phyloP scores from a whole-genome alignment of 1,284 basidiomycete genomes.

The Ustilago bromivora region DNA sequence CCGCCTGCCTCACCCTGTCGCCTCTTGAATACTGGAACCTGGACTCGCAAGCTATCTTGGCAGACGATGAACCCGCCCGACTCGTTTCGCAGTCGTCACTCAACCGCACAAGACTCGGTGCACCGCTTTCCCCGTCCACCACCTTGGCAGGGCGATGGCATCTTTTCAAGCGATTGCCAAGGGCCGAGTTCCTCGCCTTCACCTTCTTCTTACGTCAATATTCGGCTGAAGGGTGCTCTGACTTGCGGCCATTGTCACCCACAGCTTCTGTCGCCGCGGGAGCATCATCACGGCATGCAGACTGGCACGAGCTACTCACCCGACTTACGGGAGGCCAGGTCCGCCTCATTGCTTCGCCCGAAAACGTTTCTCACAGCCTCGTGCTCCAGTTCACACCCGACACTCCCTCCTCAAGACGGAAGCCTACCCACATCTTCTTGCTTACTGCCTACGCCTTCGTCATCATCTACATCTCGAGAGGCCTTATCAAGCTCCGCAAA shows the following conservation, averaged over 20 bases:
- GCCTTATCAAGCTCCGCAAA: constrained; percentile 73
- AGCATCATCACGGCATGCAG: constrained; percentile 15
- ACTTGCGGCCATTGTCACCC: constrained; percentile 1
- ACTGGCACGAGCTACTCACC: constrained; percentile 53
- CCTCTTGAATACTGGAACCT: constrained; percentile 64
- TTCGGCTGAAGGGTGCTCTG: constrained; percentile 13
- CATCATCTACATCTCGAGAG: constrained; percentile 81
- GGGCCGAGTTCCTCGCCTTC: constrained; percentile 65
- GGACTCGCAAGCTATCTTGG: constrained; percentile 29
- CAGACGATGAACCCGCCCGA: constrained; percentile 52
- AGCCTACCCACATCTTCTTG: constrained; percentile 71
- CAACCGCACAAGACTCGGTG: constrained; percentile 43
- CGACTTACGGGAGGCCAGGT: constrained; percentile 59
- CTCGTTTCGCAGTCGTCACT: constrained; percentile 43
- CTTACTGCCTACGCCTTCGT: constrained; percentile 86
- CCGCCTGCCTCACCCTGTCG: constrained; percentile 58
- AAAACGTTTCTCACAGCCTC: constrained; percentile 53
- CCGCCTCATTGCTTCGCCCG: constrained; percentile 46
- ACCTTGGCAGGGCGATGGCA: constrained; percentile 66
- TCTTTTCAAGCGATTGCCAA: constrained; percentile 61
- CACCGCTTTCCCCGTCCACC: constrained; percentile 60
- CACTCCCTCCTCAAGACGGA: constrained; percentile 30
- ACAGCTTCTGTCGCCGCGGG: background rate
- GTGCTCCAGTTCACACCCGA: constrained; percentile 57
- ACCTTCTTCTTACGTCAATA: constrained; percentile 61